Base-by-base conservation (phyloP, 768 basidiomycete species). In the Leccinellum rugosiceps region DNA sequence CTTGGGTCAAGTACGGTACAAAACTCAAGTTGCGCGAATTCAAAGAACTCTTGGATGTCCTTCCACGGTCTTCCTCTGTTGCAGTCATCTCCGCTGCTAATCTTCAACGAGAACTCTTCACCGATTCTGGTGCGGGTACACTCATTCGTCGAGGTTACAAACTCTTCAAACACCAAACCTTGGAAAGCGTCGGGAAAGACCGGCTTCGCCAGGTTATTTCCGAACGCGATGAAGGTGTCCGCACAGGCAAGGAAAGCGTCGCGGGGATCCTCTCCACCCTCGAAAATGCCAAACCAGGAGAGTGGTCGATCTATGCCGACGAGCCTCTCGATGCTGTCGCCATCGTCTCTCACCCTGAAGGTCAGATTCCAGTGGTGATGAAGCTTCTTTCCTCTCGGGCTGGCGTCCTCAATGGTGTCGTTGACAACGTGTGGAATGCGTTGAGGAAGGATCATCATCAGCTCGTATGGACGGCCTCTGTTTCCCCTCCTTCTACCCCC, bases 11-110 rank as follows among this genome's bases (percentile, higher is more conserved):
- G 72, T 98, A 86, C 71, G 97, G 96, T 59, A 98, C 96, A 62
- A 99, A 99, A 75, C 90, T 99, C 73, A 98, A 98, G 77, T 83
- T 99, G 56, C 89, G 97, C 62, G 96, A 98, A 74, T 98, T 99
- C 82, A 99, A 99, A 77, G 97, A 98, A 68, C 87, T 99, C 53
- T 84, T 99, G 45, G 97, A 98, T 70, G 89, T 95, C 76, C 92
- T 98, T 61, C 97, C 97, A 15, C 94, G 97, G 57, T 90, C 97
- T 3, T 97, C 96, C 17, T 98, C 95, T 38, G 97, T 99, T 52
- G 96, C 97, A 63, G 94, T 99, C 75, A 99, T 99, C 75, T 92
- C 92, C 50, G 86, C 94, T 51, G 81, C 91, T 60, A 85, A 86
- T 65, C 83, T 99, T 38, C 97, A 99, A 74, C 95, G 94, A 74